These are phyloP conservation scores for Komagataella kurtzmanii DNA, from an alignment of 805 yeast species.

Conservation along the genomic window DNA sequence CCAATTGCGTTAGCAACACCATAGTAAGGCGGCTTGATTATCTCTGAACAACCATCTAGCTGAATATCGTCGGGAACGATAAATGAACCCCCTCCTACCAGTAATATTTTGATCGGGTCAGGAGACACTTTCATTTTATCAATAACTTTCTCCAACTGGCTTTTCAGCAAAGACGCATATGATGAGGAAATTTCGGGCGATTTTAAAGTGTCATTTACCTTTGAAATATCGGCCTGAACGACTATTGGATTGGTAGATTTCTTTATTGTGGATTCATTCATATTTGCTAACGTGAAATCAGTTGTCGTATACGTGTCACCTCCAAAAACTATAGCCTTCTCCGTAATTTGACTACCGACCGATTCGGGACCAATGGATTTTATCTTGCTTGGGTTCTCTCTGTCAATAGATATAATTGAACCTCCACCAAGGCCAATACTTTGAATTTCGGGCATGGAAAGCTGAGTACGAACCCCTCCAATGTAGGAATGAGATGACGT, in stretches of 20 bases:
- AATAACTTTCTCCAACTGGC: constrained; percentile 23
- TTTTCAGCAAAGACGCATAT: constrained; percentile 4
- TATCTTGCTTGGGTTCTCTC: not conserved
- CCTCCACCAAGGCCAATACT: constrained; percentile 39
- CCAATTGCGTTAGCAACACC: constrained; percentile 38
- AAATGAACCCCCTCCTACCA: constrained; percentile 39
- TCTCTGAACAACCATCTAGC: constrained; percentile 26
- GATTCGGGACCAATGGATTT: constrained; percentile 33
- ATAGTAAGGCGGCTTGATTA: constrained; percentile 25
- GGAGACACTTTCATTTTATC: constrained; percentile 32
- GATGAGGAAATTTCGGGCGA: not conserved
- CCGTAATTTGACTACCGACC: constrained; percentile 26
- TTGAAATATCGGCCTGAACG: constrained; percentile 10
- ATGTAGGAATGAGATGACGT: constrained; percentile 26
- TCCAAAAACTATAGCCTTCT: constrained; percentile 24
- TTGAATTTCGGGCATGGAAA: constrained; percentile 37
- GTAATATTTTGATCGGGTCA: constrained; percentile 26
- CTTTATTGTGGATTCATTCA: constrained; percentile 2
- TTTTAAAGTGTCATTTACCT: constrained; percentile 1
- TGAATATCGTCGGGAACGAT: constrained; percentile 20
- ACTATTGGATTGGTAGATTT: constrained; percentile 14
- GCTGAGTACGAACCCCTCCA: constrained; percentile 36
- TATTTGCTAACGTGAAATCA: constrained; percentile 17
- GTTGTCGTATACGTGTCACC: constrained; percentile 27
- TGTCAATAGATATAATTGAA: constrained; percentile 22